Evolutionary conservation across 495 filamentous ascomycete species (phyloP).

Genomic region (Filosporella fistucella): DNA sequence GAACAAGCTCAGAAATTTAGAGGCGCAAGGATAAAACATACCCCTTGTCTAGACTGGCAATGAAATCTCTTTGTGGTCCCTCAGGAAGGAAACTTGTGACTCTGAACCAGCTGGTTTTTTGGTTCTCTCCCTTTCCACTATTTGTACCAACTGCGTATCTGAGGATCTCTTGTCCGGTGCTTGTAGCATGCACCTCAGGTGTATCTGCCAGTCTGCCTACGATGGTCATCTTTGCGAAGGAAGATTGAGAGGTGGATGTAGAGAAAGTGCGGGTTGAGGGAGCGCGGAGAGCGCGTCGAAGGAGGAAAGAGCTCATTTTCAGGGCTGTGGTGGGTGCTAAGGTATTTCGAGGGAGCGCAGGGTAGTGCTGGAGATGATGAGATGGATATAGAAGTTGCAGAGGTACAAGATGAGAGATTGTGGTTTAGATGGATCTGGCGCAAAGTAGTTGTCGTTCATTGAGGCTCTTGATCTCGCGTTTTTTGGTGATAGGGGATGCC

Average conservation of each 20-base stretch:
- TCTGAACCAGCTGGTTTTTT: conserved; percentile 72
- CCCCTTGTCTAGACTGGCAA: conserved; percentile 72
- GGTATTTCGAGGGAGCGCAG: not conserved
- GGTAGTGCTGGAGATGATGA: not conserved
- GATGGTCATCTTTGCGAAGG: conserved; percentile 50
- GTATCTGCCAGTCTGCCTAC: conserved; percentile 68
- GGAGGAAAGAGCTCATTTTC: conserved; percentile 21
- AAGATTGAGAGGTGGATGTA: conserved; percentile 9
- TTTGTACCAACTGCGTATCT: conserved; percentile 61
- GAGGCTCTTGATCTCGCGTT: no score
- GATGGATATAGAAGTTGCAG: not conserved
- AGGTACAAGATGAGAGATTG: not conserved
- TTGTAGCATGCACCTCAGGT: conserved; percentile 64
- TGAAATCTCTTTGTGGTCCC: conserved; percentile 58
- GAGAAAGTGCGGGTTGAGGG: conserved; percentile 20
- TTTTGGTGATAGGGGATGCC: no score
- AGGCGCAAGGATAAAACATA: conserved; percentile 40
- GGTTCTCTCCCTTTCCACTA: conserved; percentile 53
- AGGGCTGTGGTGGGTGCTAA: not conserved
- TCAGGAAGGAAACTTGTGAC: conserved; percentile 58
- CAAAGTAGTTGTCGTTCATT: not conserved
- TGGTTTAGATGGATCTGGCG: not conserved
- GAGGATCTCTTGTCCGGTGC: conserved; percentile 62
- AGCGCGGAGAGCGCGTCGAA: conserved; percentile 16
- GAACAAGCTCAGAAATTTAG: not conserved